These are phyloP conservation scores for Chrysanthemum makinoi DNA, from an alignment of 129 eudicot genomes.

Conservation along the genomic window DNA sequence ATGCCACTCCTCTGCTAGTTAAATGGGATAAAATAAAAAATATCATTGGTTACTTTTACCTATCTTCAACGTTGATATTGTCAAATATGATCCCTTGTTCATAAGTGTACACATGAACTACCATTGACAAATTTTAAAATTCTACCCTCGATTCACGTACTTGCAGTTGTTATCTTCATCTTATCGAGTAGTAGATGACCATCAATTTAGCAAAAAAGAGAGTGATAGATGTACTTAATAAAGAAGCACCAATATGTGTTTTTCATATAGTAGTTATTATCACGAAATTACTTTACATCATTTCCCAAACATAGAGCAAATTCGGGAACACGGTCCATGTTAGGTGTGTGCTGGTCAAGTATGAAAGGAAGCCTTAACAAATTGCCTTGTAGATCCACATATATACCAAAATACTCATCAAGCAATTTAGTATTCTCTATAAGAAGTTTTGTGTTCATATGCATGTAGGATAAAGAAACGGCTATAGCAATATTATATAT, in stretches of 20 bases:
- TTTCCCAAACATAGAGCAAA: too few relatives aligned
- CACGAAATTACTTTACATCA: too few relatives aligned
- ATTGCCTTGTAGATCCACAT: slow-evolving; percentile 67
- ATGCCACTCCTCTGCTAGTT: background rate
- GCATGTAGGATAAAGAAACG: slow-evolving; percentile 17
- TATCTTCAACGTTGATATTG: slow-evolving; percentile 43
- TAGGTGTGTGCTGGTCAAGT: slow-evolving; percentile 93
- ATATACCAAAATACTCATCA: slow-evolving; percentile 74
- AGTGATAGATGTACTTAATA: too few relatives aligned
- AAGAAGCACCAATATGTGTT: too few relatives aligned
- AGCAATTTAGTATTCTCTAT: slow-evolving; percentile 71
- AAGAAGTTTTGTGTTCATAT: slow-evolving; percentile 77
- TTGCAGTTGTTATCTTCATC: too few relatives aligned
- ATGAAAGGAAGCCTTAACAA: slow-evolving; percentile 88
- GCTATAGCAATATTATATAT: background rate
- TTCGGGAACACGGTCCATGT: slow-evolving; percentile 96
- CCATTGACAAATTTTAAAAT: too few relatives aligned
- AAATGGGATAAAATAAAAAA: background rate
- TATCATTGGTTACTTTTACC: slow-evolving; percentile 27
- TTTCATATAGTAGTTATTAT: too few relatives aligned
- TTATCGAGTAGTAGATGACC: too few relatives aligned
- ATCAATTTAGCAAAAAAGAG: too few relatives aligned
- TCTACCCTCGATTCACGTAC: too few relatives aligned
- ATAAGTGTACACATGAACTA: slow-evolving; percentile 52
- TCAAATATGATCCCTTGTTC: slow-evolving; percentile 67